These are phyloP conservation scores for Aphanomyces invadans DNA, from an alignment of 352 stramenopile genomes.

Conservation along the genomic window DNA sequence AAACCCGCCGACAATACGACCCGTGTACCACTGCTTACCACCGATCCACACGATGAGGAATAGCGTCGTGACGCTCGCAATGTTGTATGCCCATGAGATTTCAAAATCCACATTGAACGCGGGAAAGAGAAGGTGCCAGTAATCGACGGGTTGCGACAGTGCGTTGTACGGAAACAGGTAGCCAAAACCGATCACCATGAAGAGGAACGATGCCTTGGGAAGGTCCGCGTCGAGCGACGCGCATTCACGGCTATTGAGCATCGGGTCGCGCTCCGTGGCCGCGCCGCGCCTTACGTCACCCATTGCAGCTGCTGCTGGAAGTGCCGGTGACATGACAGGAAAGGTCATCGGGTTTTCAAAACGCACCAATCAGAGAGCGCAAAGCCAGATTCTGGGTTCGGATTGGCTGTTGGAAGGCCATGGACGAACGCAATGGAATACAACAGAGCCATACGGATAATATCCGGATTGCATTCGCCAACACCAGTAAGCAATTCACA, in stretches of 20 bases:
- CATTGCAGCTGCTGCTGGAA: neutral
- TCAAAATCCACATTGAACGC: conserved; percentile 9
- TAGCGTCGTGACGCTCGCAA: conserved; percentile 3
- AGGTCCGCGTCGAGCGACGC: neutral
- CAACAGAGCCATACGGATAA: neutral
- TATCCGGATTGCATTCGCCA: neutral
- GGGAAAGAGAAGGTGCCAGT: conserved; percentile 8
- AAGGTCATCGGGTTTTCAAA: neutral
- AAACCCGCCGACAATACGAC: conserved; percentile 6
- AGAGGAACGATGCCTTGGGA: neutral
- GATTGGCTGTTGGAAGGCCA: neutral
- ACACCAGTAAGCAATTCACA: too few species aligned
- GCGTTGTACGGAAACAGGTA: conserved; percentile 8
- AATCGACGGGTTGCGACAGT: neutral
- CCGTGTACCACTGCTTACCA: conserved; percentile 3
- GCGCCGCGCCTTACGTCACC: neutral
- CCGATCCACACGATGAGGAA: conserved; percentile 8
- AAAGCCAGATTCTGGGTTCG: neutral
- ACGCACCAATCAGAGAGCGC: neutral
- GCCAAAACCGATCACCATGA: conserved; percentile 3
- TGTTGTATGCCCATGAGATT: conserved; percentile 11
- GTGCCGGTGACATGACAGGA: neutral
- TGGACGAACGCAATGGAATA: too few species aligned
- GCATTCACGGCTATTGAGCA: neutral
- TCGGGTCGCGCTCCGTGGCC: neutral